phyloP scores from a whole-genome alignment of 768 basidiomycete genomes.

The Leccinum arenicola region DNA sequence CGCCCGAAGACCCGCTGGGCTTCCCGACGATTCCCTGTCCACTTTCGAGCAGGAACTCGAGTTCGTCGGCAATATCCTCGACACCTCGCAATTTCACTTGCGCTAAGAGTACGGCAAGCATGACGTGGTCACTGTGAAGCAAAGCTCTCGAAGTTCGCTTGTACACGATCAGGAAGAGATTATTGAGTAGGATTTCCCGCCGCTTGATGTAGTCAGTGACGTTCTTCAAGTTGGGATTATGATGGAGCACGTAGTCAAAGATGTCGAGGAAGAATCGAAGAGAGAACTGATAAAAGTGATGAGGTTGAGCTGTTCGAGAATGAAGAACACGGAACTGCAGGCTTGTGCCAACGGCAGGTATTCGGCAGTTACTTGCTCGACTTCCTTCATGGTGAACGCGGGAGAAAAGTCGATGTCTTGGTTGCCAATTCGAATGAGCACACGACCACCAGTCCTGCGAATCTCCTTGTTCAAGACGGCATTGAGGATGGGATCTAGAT shows the following conservation, averaged over 20 bases:
- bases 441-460: slow-evolving; percentile 92
- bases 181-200: slow-evolving; percentile 76
- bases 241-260: slow-evolving; percentile 90
- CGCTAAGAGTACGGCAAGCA: slow-evolving; percentile 86
- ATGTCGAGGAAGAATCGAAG: slow-evolving; percentile 97
- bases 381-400: slow-evolving; percentile 97
- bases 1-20: slow-evolving; percentile 33
- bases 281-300: slow-evolving; percentile 99
- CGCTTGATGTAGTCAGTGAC: slow-evolving; percentile 72
- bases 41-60: slow-evolving; percentile 91
- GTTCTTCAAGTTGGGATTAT: slow-evolving; percentile 85
- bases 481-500: slow-evolving; percentile 95
- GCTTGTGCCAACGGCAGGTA: slow-evolving; percentile 94
- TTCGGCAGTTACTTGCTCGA: slow-evolving; percentile 92
- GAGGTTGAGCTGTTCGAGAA: slow-evolving; percentile 88
- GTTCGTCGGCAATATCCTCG: slow-evolving; percentile 78
- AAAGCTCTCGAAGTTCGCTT: slow-evolving; percentile 87
- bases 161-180: slow-evolving; percentile 87
- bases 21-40: slow-evolving; percentile 60
- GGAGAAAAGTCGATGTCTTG: slow-evolving; percentile 99
- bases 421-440: slow-evolving; percentile 91
- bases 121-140: slow-evolving; percentile 84
- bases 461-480: slow-evolving; percentile 97
- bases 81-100: slow-evolving; percentile 82
- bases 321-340: slow-evolving; percentile 96